A percentile compares a stretch with the other conserved stretches of the same genome.
phyloP scores from a whole-genome alignment of 2,329 filamentous ascomycete genomes.

The Fusarium mangiferae region DNA sequence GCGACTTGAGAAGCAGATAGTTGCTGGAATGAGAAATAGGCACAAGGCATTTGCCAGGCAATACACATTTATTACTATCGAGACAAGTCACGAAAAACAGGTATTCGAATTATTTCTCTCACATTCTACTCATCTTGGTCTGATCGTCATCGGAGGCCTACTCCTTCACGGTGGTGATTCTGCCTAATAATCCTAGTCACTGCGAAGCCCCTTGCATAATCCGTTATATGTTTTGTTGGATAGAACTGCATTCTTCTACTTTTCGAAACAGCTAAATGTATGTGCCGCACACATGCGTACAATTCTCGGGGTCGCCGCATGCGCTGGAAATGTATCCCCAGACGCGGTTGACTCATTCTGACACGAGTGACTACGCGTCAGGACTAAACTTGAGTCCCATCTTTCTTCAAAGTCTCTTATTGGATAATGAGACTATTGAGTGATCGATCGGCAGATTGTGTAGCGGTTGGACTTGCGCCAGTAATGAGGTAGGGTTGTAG shows the following conservation, averaged over 20 bases:
- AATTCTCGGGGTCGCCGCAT: not conserved
- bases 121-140: not conserved
- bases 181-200: not conserved
- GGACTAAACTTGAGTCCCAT: not conserved
- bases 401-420: not conserved
- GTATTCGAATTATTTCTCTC: not conserved
- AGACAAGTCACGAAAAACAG: not conserved
- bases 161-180: not conserved
- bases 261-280: not conserved
- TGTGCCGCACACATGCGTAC: not conserved
- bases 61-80: not conserved
- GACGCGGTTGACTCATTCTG: not conserved
- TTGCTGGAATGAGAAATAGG: not conserved
- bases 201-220: not conserved
- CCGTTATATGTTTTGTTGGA: not conserved
- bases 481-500: not conserved
- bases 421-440: no score
- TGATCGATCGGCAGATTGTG: not conserved
- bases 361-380: no score
- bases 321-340: fast-evolving
- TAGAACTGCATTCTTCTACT: fast-evolving
- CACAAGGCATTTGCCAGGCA: not conserved
- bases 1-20: not conserved
- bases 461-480: not conserved
- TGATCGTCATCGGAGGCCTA: not conserved